phyloP scores from a whole-genome alignment of 179 eudicot species.

The Amaranthus tricolor region DNA sequence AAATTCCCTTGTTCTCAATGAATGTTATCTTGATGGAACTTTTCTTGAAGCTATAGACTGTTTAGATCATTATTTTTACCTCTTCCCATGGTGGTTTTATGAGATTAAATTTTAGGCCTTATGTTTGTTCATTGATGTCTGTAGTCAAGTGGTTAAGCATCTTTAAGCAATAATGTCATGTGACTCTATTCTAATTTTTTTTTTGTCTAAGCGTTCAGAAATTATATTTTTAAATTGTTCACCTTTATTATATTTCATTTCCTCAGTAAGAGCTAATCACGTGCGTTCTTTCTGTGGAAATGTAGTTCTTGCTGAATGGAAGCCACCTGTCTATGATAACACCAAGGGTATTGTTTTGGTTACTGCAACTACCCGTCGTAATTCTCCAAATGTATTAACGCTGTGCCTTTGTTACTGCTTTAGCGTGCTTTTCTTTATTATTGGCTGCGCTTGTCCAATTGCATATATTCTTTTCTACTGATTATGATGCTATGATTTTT shows the following conservation, averaged over 20 bases:
- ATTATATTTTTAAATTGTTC: too few species aligned
- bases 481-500: background rate
- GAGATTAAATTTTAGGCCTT: background rate
- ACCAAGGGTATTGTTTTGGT: slow-evolving; percentile 78
- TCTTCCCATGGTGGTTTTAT: too few species aligned
- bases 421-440: background rate
- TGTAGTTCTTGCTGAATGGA: slow-evolving; percentile 98
- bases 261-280: slow-evolving; percentile 1
- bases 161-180: background rate
- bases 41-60: too few species aligned
- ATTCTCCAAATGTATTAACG: slow-evolving; percentile 84
- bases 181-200: background rate
- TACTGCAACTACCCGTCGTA: slow-evolving; percentile 92
- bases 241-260: background rate
- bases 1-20: too few species aligned
- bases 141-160: background rate
- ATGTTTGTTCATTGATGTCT: slow-evolving; percentile 1
- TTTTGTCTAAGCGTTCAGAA: background rate
- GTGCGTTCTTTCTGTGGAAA: slow-evolving; percentile 7
- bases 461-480: background rate
- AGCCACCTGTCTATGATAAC: slow-evolving; percentile 96
- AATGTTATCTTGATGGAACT: too few species aligned
- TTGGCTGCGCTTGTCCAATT: background rate
- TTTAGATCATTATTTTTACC: too few species aligned
- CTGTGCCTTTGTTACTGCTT: slow-evolving; percentile 6